Conservation (phyloP, 345 rosid genomes). For the Melaleuca alternifolia region DNA sequence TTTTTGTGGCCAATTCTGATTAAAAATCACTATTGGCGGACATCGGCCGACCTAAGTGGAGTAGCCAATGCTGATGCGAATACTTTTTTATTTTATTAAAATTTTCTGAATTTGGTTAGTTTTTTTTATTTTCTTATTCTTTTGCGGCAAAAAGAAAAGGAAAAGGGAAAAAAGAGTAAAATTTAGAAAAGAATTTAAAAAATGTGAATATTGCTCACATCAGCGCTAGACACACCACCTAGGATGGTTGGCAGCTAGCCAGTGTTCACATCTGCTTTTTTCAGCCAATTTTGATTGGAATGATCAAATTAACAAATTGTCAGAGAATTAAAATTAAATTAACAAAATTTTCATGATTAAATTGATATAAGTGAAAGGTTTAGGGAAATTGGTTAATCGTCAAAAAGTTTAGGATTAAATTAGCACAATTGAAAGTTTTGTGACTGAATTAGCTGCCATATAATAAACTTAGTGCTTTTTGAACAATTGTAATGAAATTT, state of each 20-base stretch:
- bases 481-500: neutral
- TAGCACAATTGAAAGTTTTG: too few relatives aligned
- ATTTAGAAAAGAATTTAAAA: too few relatives aligned
- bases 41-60: neutral
- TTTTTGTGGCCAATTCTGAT: neutral
- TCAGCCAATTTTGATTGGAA: too few relatives aligned
- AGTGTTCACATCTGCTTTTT: too few relatives aligned
- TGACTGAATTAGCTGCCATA: rapidly evolving
- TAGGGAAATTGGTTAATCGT: rapidly evolving
- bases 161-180: too few relatives aligned
- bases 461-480: neutral
- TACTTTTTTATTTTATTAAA: neutral
- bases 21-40: rapidly evolving
- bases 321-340: rapidly evolving
- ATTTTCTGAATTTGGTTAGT: neutral
- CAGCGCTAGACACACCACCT: too few relatives aligned
- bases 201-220: too few relatives aligned
- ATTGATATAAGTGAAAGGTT: too few relatives aligned
- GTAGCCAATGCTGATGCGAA: neutral
- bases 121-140: neutral
- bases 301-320: rapidly evolving
- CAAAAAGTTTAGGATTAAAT: too few relatives aligned
- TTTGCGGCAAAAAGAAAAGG: too few relatives aligned
- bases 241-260: too few relatives aligned
- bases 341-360: too few relatives aligned